A percentile compares a stretch with the other conserved stretches of the same genome.
Evolutionary conservation across 2,329 filamentous ascomycete species (phyloP).

Genomic region (Lasiodiplodia citricola): DNA sequence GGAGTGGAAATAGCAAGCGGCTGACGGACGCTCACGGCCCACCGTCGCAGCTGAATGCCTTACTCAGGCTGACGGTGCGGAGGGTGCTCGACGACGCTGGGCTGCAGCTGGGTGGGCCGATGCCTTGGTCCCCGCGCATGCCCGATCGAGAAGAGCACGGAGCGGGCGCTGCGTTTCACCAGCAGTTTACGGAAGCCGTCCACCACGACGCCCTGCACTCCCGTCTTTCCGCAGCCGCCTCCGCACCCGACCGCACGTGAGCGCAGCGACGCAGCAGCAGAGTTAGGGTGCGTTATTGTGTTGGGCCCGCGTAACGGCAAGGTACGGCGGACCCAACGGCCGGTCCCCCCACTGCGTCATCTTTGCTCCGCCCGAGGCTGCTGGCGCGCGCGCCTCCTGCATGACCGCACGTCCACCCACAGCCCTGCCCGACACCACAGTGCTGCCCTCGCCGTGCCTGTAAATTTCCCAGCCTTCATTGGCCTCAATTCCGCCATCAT

Average conservation of each 20-base stretch:
- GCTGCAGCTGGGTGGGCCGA: background rate
- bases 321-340: constrained; percentile 15
- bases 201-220: constrained; percentile 1
- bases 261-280: background rate
- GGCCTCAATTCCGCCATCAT: background rate
- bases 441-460: constrained; percentile 7
- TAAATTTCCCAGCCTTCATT: constrained; percentile 12
- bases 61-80: constrained; percentile 12
- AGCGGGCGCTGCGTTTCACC: constrained; percentile 23
- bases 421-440: constrained; percentile 18
- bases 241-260: constrained; percentile 8
- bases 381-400: constrained; percentile 18
- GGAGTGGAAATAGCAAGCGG: constrained; percentile 12
- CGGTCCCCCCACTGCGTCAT: constrained; percentile 17
- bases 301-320: background rate
- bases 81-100: background rate
- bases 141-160: constrained; percentile 22
- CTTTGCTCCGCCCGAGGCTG: constrained; percentile 8
- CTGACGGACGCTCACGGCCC: constrained; percentile 8
- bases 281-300: background rate
- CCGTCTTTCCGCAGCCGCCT: constrained; percentile 12
- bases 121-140: constrained; percentile 16
- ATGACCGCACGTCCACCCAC: constrained; percentile 19
- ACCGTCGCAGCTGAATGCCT: background rate
- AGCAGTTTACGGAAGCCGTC: constrained; percentile 16